Evolutionary conservation across 1,284 basidiomycete genomes (phyloP).

Genomic region (Somion occarium): DNA sequence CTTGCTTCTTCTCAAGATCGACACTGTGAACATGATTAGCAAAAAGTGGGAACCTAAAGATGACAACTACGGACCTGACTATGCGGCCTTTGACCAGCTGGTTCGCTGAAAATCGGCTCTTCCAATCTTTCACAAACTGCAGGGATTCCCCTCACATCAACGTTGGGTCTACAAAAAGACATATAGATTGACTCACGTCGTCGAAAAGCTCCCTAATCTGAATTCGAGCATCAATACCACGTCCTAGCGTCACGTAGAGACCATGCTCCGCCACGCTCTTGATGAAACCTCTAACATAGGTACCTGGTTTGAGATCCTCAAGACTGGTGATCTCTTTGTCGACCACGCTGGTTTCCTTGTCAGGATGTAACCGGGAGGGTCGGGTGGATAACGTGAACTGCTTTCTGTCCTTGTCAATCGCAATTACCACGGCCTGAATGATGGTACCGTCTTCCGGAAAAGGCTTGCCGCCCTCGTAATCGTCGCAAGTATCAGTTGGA

Average conservation of each 20-base stretch:
- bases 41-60: background rate
- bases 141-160: slow-evolving; percentile 9
- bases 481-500: slow-evolving; percentile 78
- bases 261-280: slow-evolving; percentile 86
- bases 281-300: slow-evolving; percentile 82
- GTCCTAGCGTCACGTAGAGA: slow-evolving; percentile 86
- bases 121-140: slow-evolving; percentile 95
- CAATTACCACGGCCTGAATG: slow-evolving; percentile 67
- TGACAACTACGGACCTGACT: slow-evolving; percentile 49
- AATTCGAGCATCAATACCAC: slow-evolving; percentile 82
- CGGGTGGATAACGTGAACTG: slow-evolving; percentile 79
- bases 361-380: slow-evolving; percentile 59
- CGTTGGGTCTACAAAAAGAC: slow-evolving; percentile 7
- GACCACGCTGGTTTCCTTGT: slow-evolving; percentile 41
- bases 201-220: slow-evolving; percentile 94
- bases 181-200: slow-evolving; percentile 48
- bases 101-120: slow-evolving; percentile 72
- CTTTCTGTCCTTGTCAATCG: slow-evolving; percentile 60
- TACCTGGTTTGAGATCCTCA: slow-evolving; percentile 66
- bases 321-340: slow-evolving; percentile 73
- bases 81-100: slow-evolving; percentile 88
- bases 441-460: slow-evolving; percentile 67
- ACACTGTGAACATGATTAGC: slow-evolving; percentile 40
- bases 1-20: slow-evolving; percentile 63
- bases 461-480: slow-evolving; percentile 57